phyloP scores from a whole-genome alignment of 2,329 filamentous ascomycete genomes.

The Aspergillus brasiliensis region DNA sequence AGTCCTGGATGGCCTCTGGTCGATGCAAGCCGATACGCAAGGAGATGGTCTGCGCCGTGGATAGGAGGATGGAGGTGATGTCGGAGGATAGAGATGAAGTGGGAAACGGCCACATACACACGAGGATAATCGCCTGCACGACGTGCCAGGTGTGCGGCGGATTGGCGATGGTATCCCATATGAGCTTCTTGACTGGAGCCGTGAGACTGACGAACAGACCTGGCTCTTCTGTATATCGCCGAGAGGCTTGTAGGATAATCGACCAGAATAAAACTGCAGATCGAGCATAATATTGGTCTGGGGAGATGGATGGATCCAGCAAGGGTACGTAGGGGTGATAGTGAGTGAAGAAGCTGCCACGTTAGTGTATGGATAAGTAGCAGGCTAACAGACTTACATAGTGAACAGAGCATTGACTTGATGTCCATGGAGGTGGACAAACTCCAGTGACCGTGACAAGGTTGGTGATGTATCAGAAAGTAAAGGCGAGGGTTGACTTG shows the following conservation, averaged over 20 bases:
- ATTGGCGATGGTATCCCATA: not conserved
- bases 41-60: not conserved
- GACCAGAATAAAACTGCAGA: not conserved
- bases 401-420: not conserved
- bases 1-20: not conserved
- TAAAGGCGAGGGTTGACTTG: not conserved
- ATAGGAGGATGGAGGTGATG: not conserved
- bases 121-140: not conserved
- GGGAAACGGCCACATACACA: not conserved
- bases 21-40: not conserved
- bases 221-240: not conserved
- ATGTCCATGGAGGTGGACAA: not conserved
- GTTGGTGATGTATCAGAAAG: not conserved
- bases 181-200: not conserved
- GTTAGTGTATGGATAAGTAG: not conserved
- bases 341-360: not conserved
- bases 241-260: not conserved
- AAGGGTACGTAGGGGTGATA: not conserved
- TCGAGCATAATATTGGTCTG: not conserved
- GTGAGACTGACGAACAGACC: not conserved
- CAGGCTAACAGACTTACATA: not conserved
- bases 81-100: not conserved
- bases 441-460: not conserved
- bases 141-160: not conserved
- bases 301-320: not conserved